Conservation (phyloP, 345 rosid species). For the Citrus cavaleriei region DNA sequence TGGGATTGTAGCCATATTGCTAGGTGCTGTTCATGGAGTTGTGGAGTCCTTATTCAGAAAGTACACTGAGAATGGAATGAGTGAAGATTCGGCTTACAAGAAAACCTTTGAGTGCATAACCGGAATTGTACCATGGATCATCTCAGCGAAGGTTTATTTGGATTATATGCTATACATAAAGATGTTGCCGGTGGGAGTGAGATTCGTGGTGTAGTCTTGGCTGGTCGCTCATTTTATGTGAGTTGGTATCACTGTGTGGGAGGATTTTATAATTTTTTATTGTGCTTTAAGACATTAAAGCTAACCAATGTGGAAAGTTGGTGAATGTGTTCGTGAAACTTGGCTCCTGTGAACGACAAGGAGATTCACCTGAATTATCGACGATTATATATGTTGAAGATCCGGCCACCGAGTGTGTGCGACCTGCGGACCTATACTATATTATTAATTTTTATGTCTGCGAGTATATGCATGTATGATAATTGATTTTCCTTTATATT, state of each 20-base stretch:
- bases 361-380: neutral
- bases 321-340: slow-evolving; percentile 38
- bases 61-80: slow-evolving; percentile 76
- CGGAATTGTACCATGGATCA: slow-evolving; percentile 58
- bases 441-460: too few species aligned
- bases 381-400: neutral
- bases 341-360: slow-evolving; percentile 24
- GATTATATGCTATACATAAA: slow-evolving; percentile 21
- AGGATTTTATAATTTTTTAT: neutral
- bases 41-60: slow-evolving; percentile 79
- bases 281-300: neutral
- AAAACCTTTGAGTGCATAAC: slow-evolving; percentile 92
- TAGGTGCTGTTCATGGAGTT: slow-evolving; percentile 85
- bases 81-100: slow-evolving; percentile 69
- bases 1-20: slow-evolving; percentile 65
- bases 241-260: neutral
- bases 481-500: too few species aligned
- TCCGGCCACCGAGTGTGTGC: too few species aligned
- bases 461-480: too few species aligned
- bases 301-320: slow-evolving; percentile 37
- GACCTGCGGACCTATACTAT: too few species aligned
- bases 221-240: slow-evolving; percentile 39
- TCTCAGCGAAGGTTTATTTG: slow-evolving; percentile 45
- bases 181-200: slow-evolving; percentile 48
- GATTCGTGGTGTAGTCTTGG: slow-evolving; percentile 42